A percentile compares a stretch with the other conserved stretches of the same genome.
Evolutionary conservation across 352 stramenopile species (phyloP).

Genomic region (Pythium utonaiense): DNA sequence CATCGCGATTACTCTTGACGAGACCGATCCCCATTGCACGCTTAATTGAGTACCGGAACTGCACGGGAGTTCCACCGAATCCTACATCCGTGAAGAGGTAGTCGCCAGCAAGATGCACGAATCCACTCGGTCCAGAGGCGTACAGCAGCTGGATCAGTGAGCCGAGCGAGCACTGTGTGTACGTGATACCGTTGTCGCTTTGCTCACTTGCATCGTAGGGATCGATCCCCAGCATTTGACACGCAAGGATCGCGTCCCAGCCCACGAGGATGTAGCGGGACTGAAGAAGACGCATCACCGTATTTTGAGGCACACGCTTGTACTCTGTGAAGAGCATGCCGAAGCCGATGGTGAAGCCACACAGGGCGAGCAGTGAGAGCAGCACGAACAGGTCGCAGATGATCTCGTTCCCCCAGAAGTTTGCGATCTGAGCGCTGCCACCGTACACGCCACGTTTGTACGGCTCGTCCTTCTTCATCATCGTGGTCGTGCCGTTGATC

Average conservation of each 20-base stretch:
- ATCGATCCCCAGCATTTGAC: conserved; percentile 48
- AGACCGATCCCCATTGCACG: conserved; percentile 38
- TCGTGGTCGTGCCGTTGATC: conserved; percentile 35
- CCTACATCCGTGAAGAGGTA: conserved; percentile 47
- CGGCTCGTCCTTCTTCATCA: conserved; percentile 38
- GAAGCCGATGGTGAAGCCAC: conserved; percentile 26
- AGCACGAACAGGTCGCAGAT: conserved; percentile 49
- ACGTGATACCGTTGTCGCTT: conserved; percentile 16
- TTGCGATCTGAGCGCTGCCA: conserved; percentile 31
- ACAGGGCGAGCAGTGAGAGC: conserved; percentile 32
- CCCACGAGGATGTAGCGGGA: conserved; percentile 48
- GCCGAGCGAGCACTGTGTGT: conserved; percentile 39
- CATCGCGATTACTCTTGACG: conserved; percentile 14
- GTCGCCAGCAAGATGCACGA: conserved; percentile 44
- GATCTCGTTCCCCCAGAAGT: conserved; percentile 59
- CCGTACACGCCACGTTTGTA: conserved; percentile 41
- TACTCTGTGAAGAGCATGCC: conserved; percentile 43
- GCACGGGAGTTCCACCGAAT: conserved; percentile 29
- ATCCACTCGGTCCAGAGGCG: conserved; percentile 42
- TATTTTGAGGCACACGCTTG: conserved; percentile 43
- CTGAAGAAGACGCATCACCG: conserved; percentile 41
- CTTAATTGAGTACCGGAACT: conserved; percentile 36
- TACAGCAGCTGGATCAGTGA: conserved; percentile 51
- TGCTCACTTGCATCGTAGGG: conserved; percentile 27
- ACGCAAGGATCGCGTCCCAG: conserved; percentile 40